Base-by-base conservation (phyloP, 768 basidiomycete genomes). In the Serendipita sp. region DNA sequence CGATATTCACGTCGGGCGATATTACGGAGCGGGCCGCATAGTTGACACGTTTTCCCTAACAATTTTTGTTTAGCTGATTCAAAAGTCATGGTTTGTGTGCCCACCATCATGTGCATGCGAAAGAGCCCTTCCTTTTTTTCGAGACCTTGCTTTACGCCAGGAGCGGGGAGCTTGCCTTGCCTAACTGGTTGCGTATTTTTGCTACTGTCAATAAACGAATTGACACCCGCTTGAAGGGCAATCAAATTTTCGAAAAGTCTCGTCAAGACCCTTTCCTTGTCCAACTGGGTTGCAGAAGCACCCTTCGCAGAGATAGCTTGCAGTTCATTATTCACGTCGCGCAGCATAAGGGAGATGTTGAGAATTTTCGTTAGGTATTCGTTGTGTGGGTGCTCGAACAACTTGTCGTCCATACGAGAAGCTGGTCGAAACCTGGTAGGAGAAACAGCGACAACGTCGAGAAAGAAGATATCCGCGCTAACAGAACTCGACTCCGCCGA, bases 1-100 rank as follows among this genome's bases (percentile, higher is more conserved):
- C 96, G 68, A 99, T 98, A 74, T 98, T 98, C 69, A 97, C 89
- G 71, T 99, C 96, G 10, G 96, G 96, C 16, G 96, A 99, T 68
- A 99, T 99, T 71, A 99, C 96, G n/a, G 96, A 99, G 67, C 96
- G 93, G 23, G 96, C 96, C 45, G 96, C 94, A 73, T 95, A 96
- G 74, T 99, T 98, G 66, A 99, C 96, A 71, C 96, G 93, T 78
- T 99, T 99, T 8, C 96, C 96, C 94, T 97, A 64, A 34, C 60
- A 63, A 13, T 63, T 0, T 48, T 60, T 46, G 34, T 55, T 40
- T 13, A 64, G 52, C 27, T 43, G 55, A 36, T 36, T 37, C 8
- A 11, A 55, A 37, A 44, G 62, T 64, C 27, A 55, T 33, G 33
- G 3, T 63, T 23, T 33, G 62, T 63, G 10, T 33, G 73, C 81